Evolutionary conservation across 2,329 filamentous ascomycete genomes (phyloP), one percentile per base, ranked within the genome.

Genomic region (Fusarium algeriense): DNA sequence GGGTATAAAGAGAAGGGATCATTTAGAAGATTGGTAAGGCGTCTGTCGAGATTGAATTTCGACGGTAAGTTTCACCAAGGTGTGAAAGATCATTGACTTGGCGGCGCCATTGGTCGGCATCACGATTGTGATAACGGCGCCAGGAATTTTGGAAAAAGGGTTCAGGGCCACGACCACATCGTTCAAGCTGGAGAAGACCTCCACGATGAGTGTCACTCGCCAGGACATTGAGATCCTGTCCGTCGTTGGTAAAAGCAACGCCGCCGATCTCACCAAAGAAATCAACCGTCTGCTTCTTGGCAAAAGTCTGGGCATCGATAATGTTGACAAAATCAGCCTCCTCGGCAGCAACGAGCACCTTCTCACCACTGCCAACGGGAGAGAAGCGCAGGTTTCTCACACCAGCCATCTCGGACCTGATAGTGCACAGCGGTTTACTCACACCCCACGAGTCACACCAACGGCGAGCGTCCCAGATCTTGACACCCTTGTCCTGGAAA

Each of bases 241-340:
- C 93, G 52, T 90, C 89, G 43, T 91, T 88, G 7, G 90, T 84
- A 70, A 94, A 90, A 23, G 85, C 84, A 7, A 92, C 82, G 20
- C 93, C 93, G 11, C 88, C 92, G 64, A 93, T 88, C 75, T 93
- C 91, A 38, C 93, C 92, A 78, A 95, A 94, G 60, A 94, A 86
- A 67, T 93, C 91, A 13, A 95, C 81, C 0, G 87, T 88, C 79
- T 95, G 92, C 78, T 90, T 89, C n/a, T 85, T 85, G 26, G 83
- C 80, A 74, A 90, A 93, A 0, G 84, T 89, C 74, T 87, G 83
- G 1, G 89, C 91, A 70, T 94, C 90, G 72, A 94, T 90, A 48
- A 95, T 83, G 77, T 87, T 90, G 76, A 95, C 81, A 63, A 88
- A 88, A 77, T 95, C 93, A 37, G 92, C 91, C 76, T 93, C 91